Conservation (phyloP, 441 rosid species). For the Euphorbia corollata region DNA sequence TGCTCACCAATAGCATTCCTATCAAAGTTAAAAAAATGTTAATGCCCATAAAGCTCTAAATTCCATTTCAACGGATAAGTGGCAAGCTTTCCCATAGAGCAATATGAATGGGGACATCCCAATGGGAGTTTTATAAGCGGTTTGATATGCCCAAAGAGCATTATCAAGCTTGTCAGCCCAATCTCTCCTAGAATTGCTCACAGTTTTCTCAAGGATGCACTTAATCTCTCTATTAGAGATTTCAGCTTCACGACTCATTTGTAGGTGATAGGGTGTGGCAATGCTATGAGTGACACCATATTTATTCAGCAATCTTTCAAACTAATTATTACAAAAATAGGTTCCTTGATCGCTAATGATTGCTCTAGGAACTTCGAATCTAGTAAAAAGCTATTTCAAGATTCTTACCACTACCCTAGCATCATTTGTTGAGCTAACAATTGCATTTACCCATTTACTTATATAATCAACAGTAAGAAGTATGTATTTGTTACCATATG, state of each 20-base stretch:
- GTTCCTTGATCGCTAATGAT: neutral
- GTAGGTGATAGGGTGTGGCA: neutral
- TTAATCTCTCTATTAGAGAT: neutral
- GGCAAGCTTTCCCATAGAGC: no score
- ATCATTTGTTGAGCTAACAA: neutral
- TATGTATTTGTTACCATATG: neutral
- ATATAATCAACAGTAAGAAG: neutral
- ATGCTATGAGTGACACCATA: neutral
- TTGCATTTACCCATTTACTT: neutral
- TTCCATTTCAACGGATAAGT: no score
- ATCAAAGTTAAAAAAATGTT: no score
- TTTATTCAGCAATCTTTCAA: neutral
- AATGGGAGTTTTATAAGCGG: no score
- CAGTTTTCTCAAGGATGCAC: neutral
- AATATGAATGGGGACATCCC: no score
- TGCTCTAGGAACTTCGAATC: neutral
- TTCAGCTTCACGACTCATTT: neutral
- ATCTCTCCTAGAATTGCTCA: neutral
- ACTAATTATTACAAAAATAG: neutral
- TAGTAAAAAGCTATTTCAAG: neutral
- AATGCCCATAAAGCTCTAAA: no score
- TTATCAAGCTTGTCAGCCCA: neutral
- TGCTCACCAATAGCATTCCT: no score
- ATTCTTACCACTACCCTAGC: neutral
- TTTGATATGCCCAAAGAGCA: no score